Evolutionary conservation across 2,329 filamentous ascomycete genomes (phyloP).

Genomic region (Leptodontidium sp.): DNA sequence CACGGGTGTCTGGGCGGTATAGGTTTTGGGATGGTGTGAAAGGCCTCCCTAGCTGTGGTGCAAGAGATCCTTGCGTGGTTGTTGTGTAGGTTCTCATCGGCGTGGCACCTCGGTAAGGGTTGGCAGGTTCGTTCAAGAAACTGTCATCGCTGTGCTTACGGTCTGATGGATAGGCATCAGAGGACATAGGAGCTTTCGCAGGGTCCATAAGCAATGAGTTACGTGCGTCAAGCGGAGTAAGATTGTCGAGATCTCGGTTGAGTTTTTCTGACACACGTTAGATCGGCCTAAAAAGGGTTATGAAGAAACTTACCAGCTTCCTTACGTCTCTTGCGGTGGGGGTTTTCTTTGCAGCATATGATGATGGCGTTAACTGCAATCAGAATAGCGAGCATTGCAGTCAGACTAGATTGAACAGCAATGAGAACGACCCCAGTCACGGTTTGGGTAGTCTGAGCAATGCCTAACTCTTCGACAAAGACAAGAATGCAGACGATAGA

Average conservation of each 20-base stretch:
- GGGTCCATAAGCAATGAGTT: slow-evolving; percentile 74
- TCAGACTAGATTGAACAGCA: slow-evolving; percentile 86
- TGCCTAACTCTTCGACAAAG: slow-evolving; percentile 91
- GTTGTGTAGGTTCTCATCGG: slow-evolving; percentile 37
- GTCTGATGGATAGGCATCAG: slow-evolving; percentile 36
- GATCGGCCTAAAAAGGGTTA: slow-evolving; percentile 27
- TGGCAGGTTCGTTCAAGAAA: slow-evolving; percentile 44
- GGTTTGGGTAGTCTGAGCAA: slow-evolving; percentile 91
- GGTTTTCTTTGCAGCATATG: slow-evolving; percentile 84
- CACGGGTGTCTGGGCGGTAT: slow-evolving; percentile 31
- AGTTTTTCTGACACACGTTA: slow-evolving; percentile 68
- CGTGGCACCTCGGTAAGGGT: slow-evolving; percentile 41
- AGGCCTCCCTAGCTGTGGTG: slow-evolving; percentile 24
- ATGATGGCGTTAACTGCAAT: slow-evolving; percentile 91
- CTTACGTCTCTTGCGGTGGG: slow-evolving; percentile 87
- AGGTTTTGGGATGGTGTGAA: slow-evolving; percentile 26
- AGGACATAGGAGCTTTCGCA: slow-evolving; percentile 31
- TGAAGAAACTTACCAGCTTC: slow-evolving; percentile 78
- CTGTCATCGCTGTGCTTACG: slow-evolving; percentile 36
- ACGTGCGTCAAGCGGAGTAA: slow-evolving; percentile 86
- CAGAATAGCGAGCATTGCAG: slow-evolving; percentile 82
- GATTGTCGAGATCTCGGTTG: slow-evolving; percentile 78
- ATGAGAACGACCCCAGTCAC: slow-evolving; percentile 93
- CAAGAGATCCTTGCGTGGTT: slow-evolving; percentile 19
- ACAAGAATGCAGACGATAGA: slow-evolving; percentile 90